These are phyloP conservation scores for Bipolaris cookei DNA, from an alignment of 2,329 filamentous ascomycete species.

Conservation along the genomic window DNA sequence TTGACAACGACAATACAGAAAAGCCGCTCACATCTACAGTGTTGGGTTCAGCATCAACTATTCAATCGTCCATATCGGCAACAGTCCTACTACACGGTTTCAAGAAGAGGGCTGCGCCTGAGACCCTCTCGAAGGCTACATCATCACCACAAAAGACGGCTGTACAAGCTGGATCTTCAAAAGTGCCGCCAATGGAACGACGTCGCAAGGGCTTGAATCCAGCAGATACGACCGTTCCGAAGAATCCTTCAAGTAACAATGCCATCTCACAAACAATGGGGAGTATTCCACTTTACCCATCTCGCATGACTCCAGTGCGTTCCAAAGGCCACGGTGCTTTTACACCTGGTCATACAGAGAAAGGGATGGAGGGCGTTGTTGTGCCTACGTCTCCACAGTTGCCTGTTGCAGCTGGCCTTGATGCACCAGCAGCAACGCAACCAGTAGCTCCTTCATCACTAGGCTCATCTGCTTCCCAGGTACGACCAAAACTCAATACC, in stretches of 20 bases:
- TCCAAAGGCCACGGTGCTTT: not conserved
- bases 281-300: not conserved
- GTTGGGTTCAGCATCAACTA: not conserved
- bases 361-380: slow-evolving; percentile 8
- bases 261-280: not conserved
- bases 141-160: not conserved
- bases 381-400: slow-evolving; percentile 3
- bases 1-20: slow-evolving; percentile 21
- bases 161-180: slow-evolving; percentile 1
- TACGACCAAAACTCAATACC: not conserved
- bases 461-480: not conserved
- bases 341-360: not conserved
- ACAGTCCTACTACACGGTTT: not conserved
- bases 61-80: not conserved
- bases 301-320: not conserved
- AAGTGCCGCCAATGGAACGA: slow-evolving; percentile 20
- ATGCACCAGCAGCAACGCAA: not conserved
- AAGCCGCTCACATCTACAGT: not conserved
- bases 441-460: not conserved
- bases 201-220: slow-evolving; percentile 17
- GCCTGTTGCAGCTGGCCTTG: not conserved
- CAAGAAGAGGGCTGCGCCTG: not conserved
- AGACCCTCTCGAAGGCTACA: not conserved
- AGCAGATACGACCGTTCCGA: not conserved
- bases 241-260: not conserved